Conservation (phyloP, 1,139 yeast genomes). For the Yamadazyma sp. region DNA sequence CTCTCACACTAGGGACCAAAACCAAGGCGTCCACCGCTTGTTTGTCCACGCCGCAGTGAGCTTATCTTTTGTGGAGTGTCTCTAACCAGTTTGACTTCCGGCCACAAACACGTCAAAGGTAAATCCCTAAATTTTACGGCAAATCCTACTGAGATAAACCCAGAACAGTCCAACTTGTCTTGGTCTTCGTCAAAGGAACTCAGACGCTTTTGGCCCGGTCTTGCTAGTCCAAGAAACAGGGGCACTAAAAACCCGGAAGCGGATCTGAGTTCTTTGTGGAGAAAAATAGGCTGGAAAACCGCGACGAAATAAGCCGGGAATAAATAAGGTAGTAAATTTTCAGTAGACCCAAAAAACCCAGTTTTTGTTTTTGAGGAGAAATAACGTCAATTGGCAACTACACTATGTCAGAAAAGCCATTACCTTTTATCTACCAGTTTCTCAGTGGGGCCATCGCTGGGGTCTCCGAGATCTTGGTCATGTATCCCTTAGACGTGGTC, state of each 20-base stretch:
- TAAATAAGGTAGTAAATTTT: no score
- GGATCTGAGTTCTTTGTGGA: conserved; percentile 6
- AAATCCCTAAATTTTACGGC: no score
- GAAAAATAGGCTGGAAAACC: background rate
- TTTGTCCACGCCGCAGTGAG: no score
- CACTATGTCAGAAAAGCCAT: conserved; percentile 32
- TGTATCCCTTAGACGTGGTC: conserved; percentile 98
- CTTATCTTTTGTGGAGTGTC: no score
- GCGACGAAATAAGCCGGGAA: background rate
- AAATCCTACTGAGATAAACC: no score
- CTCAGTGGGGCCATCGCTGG: conserved; percentile 97
- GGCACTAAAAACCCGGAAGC: no score
- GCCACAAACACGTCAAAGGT: background rate
- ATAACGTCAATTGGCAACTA: background rate
- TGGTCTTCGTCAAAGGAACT: no score
- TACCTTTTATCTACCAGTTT: conserved; percentile 91
- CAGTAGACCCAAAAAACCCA: background rate
- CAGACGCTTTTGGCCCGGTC: background rate
- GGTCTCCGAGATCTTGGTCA: conserved; percentile 91
- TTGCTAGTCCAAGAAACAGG: no score
- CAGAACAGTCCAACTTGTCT: no score
- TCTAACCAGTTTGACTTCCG: no score
- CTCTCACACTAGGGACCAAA: no score
- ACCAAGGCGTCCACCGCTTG: no score
- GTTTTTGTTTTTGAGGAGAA: background rate